Evolutionary conservation across 1,139 yeast genomes (phyloP).

Genomic region (Schwanniomyces etchellsii): DNA sequence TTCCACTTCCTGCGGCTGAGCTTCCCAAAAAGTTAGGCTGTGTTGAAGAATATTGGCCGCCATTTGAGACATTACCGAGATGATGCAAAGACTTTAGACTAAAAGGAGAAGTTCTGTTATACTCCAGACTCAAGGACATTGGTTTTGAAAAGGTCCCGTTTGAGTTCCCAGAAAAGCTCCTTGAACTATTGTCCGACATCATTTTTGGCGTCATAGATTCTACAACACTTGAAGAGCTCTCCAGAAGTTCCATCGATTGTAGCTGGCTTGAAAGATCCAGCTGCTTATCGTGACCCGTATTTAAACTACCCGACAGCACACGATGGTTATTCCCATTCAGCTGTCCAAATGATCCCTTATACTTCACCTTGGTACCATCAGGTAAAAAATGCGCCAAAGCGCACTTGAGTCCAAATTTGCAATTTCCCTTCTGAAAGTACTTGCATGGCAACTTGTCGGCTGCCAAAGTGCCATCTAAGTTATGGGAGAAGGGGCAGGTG

Average conservation of each 20-base stretch:
- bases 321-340: conserved; percentile 2
- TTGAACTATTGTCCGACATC: not conserved
- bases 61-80: not conserved
- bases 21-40: not conserved
- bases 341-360: conserved; percentile 18
- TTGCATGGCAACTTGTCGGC: conserved; percentile 79
- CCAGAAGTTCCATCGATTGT: not conserved
- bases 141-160: too few species aligned
- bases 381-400: conserved; percentile 88
- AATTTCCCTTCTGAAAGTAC: conserved; percentile 89
- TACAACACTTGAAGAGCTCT: not conserved
- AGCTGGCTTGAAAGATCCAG: not conserved
- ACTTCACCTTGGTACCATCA: conserved; percentile 78
- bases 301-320: not conserved
- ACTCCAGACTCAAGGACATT: not conserved
- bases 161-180: too few species aligned
- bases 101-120: not conserved
- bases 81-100: not conserved
- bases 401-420: conserved; percentile 89
- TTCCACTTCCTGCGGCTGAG: not conserved
- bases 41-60: not conserved
- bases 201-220: not conserved
- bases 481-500: conserved; percentile 88
- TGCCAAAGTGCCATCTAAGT: conserved; percentile 50
- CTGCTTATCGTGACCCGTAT: not conserved